Evolutionary conservation across 306 rosid species (phyloP).

Genomic region (Castanea crenata): DNA sequence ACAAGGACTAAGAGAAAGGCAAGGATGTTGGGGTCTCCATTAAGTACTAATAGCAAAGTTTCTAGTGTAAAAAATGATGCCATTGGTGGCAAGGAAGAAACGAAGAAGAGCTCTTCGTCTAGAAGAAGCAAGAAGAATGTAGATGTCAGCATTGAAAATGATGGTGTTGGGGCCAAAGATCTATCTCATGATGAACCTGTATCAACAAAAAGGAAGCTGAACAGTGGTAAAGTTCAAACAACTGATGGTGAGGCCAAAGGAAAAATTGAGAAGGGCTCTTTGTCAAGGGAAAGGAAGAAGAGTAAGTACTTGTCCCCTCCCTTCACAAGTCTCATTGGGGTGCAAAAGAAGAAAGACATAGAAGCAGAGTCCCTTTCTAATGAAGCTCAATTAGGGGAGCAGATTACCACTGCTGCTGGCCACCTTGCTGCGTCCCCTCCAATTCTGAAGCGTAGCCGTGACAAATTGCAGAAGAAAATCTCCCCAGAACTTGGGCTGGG

Average conservation of each 20-base stretch:
- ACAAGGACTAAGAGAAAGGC: slow-evolving; percentile 26
- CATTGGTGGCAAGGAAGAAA: slow-evolving; percentile 21
- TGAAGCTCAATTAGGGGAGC: slow-evolving; percentile 24
- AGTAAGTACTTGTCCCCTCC: slow-evolving; percentile 92
- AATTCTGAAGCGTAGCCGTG: slow-evolving; percentile 14
- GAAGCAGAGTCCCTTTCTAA: slow-evolving; percentile 28
- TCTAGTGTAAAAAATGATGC: slow-evolving; percentile 21
- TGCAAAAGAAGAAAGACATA: slow-evolving; percentile 28
- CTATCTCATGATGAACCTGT: slow-evolving; percentile 14
- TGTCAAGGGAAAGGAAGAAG: slow-evolving; percentile 68
- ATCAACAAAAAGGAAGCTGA: slow-evolving; percentile 1
- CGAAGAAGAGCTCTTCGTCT: slow-evolving; percentile 10
- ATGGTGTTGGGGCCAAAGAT: slow-evolving; percentile 12
- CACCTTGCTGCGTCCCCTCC: slow-evolving; percentile 21
- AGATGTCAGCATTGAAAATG: slow-evolving; percentile 7
- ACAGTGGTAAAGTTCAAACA: not conserved
- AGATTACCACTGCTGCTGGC: slow-evolving; percentile 22
- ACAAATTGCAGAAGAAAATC: slow-evolving; percentile 26
- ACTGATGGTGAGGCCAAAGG: slow-evolving; percentile 23
- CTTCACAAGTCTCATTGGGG: slow-evolving; percentile 45
- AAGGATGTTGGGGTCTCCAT: slow-evolving; percentile 17
- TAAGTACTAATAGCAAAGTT: slow-evolving; percentile 14
- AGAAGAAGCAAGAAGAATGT: slow-evolving; percentile 30
- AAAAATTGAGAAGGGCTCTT: slow-evolving; percentile 29
- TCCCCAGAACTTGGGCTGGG: slow-evolving; percentile 19